These are phyloP conservation scores for Neurospora sp. DNA, from an alignment of 495 filamentous ascomycete species.

Conservation along the genomic window DNA sequence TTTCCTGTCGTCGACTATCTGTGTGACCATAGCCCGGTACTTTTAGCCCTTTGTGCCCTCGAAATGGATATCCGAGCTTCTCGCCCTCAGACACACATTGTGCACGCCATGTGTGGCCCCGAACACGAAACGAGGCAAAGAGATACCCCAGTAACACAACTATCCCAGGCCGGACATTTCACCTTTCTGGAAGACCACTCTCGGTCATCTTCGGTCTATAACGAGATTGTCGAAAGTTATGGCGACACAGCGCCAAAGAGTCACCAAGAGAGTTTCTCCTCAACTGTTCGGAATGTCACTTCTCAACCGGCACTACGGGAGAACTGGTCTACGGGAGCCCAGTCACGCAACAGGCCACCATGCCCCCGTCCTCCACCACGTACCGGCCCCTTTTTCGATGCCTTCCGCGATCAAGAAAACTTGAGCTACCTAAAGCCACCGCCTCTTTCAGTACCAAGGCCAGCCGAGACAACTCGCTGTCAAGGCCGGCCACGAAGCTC, in stretches of 20 bases:
- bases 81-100: background rate
- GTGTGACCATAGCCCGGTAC: background rate
- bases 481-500: background rate
- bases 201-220: background rate
- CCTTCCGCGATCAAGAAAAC: background rate
- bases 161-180: background rate
- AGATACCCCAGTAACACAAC: background rate
- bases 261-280: background rate
- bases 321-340: background rate
- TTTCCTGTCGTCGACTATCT: background rate
- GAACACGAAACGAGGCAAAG: background rate
- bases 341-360: background rate
- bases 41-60: background rate
- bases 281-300: background rate
- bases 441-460: background rate
- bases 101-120: background rate
- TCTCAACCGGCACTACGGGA: background rate
- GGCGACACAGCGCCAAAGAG: background rate
- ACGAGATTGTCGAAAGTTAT: background rate
- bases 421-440: background rate
- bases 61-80: background rate
- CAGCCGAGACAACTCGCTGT: background rate
- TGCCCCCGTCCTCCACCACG: background rate
- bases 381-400: background rate
- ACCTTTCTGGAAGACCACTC: background rate